Evolutionary conservation across 2,329 filamentous ascomycete species (phyloP), one percentile per base, ranked within the genome.

Genomic region (Penicillium sp.): DNA sequence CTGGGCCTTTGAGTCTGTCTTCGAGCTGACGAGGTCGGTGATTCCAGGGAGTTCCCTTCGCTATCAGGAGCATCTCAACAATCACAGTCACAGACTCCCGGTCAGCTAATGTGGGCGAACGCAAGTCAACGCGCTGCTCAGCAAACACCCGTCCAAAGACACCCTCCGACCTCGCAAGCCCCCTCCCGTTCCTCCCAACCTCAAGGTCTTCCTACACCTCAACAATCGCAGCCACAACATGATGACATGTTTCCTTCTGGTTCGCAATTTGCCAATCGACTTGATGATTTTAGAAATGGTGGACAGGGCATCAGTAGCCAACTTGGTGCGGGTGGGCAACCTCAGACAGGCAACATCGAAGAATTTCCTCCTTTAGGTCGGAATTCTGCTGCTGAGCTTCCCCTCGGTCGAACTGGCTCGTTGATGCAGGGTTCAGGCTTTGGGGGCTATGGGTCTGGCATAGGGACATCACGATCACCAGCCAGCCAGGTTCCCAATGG

Each of bases 291-390:
- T 61, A 77, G 82, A 35, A 83, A 81, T 61, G 82, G 82, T 36
- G 79, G 78, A 32, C 80, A 83, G 65, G 75, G 75, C 44, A 79
- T 81, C 35, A 78, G 79, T 50, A 78, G 79, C 47, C 80, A 81
- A 63, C 68, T 82, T 46, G 75, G 78, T 47, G 74, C 74, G 19
- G 72, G 74, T 38, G 71, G 70, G 36, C 81, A 83, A 57, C 79
- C 80, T 39, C 80, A 82, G 60, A 77, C 81, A 26, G 78, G 79
- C 59, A 82, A 79, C 61, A 81, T 83, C 44, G 82, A 85, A 14
- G 83, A 85, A 50, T 85, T 85, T 55, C 82, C 82, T 55, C 81
- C 83, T n/a, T 69, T 85, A 45, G 79, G 81, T 48, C 78, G 81
- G 44, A 79, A 79, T 51, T 70, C 74, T 18, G 74, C 77, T 43